Conservation (phyloP, 2,329 filamentous ascomycete genomes). For the Apiospora arundinis region DNA sequence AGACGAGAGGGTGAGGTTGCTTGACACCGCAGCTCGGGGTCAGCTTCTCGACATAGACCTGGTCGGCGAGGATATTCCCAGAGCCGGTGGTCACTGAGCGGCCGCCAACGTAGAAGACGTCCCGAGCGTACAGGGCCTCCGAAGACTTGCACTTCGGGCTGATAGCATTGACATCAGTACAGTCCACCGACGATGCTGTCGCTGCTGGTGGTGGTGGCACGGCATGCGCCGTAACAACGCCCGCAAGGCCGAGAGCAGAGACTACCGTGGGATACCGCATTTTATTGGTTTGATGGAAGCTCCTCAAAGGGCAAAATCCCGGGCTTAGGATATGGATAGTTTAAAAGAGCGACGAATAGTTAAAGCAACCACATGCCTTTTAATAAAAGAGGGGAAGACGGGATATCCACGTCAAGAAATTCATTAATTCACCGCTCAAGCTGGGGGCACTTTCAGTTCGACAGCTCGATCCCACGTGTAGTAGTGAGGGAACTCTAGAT, state of each 20-base stretch:
- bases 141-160: constrained; percentile 23
- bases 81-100: constrained; percentile 32
- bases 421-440: background rate
- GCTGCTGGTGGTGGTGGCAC: background rate
- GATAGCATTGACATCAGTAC: constrained; percentile 25
- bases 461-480: background rate
- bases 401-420: constrained; percentile 5
- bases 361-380: background rate
- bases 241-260: constrained; percentile 18
- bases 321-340: background rate
- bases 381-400: background rate
- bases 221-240: constrained; percentile 1
- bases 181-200: constrained; percentile 1
- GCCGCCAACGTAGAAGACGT: constrained; percentile 41
- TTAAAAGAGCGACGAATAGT: background rate
- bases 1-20: constrained; percentile 38
- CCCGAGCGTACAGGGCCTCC: constrained; percentile 28
- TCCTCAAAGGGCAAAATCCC: background rate
- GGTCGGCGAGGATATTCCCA: constrained; percentile 34
- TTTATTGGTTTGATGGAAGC: background rate
- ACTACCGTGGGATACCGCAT: constrained; percentile 3
- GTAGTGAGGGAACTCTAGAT: background rate
- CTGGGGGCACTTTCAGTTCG: background rate
- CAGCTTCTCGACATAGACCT: constrained; percentile 43
- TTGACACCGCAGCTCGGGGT: constrained; percentile 32